Conservation (phyloP, 768 basidiomycete species). For the Suillus clintonianus region DNA sequence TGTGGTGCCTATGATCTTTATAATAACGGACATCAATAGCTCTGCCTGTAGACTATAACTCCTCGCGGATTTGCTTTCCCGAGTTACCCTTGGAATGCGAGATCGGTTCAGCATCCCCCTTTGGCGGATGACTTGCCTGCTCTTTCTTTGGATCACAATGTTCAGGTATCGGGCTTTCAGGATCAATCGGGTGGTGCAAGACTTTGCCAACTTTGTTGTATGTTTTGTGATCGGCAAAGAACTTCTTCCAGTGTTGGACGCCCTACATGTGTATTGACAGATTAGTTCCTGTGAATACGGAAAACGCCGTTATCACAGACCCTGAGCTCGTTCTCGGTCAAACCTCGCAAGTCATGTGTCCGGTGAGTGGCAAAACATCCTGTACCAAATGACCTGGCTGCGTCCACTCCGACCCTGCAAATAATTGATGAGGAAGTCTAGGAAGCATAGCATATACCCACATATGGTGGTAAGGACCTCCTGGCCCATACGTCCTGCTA, state of each 20-base stretch:
- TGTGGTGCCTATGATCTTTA: slow-evolving; percentile 20
- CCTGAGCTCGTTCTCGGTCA: slow-evolving; percentile 68
- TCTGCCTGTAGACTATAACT: slow-evolving; percentile 29
- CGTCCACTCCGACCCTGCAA: slow-evolving; percentile 78
- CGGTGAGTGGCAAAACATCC: slow-evolving; percentile 91
- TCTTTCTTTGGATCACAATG: slow-evolving; percentile 72
- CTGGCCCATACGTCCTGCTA: slow-evolving; percentile 79
- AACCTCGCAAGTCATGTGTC: slow-evolving; percentile 87
- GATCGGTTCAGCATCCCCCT: slow-evolving; percentile 29
- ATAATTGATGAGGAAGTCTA: slow-evolving; percentile 14
- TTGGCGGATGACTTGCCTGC: slow-evolving; percentile 24
- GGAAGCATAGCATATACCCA: slow-evolving; percentile 28
- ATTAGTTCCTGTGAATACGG: slow-evolving; percentile 1
- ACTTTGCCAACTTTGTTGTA: slow-evolving; percentile 82
- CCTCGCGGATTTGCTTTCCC: slow-evolving; percentile 20
- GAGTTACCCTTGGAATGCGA: slow-evolving; percentile 9
- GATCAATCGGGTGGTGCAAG: slow-evolving; percentile 75
- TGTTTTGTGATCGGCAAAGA: slow-evolving; percentile 79
- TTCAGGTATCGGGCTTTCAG: slow-evolving; percentile 68
- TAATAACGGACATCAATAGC: slow-evolving; percentile 14
- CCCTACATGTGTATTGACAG: slow-evolving; percentile 45
- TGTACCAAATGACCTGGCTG: slow-evolving; percentile 90
- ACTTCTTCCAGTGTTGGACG: slow-evolving; percentile 86
- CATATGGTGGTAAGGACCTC: slow-evolving; percentile 81
- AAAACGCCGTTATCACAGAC: slow-evolving; percentile 42